Conservation (phyloP, 371 early-diverging fungal species). For the Mucor mucedo region DNA sequence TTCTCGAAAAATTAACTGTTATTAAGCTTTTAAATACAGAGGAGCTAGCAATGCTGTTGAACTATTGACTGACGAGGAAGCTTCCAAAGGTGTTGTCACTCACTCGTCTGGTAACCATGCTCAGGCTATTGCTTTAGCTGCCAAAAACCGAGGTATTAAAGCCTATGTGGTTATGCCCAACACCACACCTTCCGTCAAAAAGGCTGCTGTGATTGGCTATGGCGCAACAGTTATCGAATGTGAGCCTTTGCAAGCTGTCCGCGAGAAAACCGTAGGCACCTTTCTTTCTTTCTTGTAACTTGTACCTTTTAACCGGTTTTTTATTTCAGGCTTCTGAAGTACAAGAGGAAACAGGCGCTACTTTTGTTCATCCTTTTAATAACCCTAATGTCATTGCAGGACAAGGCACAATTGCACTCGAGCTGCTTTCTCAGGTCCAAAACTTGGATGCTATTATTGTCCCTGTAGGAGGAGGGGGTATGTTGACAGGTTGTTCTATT, state of each 20-base stretch:
- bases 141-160: conserved; percentile 44
- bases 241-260: conserved; percentile 36
- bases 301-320: not conserved
- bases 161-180: conserved; percentile 63
- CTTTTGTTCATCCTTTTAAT: conserved; percentile 54
- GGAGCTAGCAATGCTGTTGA: conserved; percentile 61
- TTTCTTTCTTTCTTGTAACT: not conserved
- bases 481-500: conserved; percentile 60
- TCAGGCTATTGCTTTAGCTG: conserved; percentile 56
- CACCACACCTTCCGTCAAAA: conserved; percentile 55
- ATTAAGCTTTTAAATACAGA: conserved; percentile 62
- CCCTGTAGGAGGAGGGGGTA: conserved; percentile 65
- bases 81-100: conserved; percentile 48
- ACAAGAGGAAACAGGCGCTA: conserved; percentile 37
- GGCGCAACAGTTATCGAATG: conserved; percentile 58
- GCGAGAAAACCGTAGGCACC: conserved; percentile 37
- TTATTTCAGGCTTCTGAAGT: conserved; percentile 32
- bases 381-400: conserved; percentile 62
- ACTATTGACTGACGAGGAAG: conserved; percentile 33
- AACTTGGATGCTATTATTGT: conserved; percentile 56
- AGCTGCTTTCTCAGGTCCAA: conserved; percentile 50
- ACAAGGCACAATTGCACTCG: conserved; percentile 61
- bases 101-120: conserved; percentile 60
- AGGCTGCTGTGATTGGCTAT: conserved; percentile 55
- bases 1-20: conserved; percentile 3